Base-by-base conservation (phyloP, 129 eudicot genomes). In the Centrapalus pauciflorus region DNA sequence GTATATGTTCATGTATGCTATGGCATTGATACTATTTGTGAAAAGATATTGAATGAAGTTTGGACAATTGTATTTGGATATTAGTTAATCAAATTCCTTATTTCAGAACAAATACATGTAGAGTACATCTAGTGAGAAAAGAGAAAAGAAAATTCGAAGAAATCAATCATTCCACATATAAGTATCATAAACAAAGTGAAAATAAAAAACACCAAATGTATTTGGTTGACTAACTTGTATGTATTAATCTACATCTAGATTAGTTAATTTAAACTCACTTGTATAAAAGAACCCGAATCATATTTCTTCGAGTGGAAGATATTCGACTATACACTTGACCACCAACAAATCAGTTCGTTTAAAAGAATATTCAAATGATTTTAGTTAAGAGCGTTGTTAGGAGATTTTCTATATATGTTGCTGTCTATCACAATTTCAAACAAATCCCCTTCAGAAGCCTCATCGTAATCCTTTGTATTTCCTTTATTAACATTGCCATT, bases 381-480 rank as follows among this genome's bases (percentile, higher is more conserved):
- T 64, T 20, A 2, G 27, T 13, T 66, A 81, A 7, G 52, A 61
- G 2, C 63, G 61, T 4, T 63, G 2, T 41, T 69, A 27, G 93
- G 96, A 3, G 96, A 85, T 69, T 81, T 78, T 61, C 77, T 80
- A 34, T 50, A 55, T 57, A 66, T 81, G 56, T 84, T 48, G 23
- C 75, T 73, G 29, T 93, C 98, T 77, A 93, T 49, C n/a, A 80
- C 89, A 34, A 93, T 89, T 55, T 93, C 99, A 73, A 89, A 93
- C 73, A 89, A 50, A 65, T 93, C 95, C 0, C 77, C 89, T 43
- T 93, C 99, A 9, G 87, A 86, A 24, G 81, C 88, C 20, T 76
- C 89, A 29, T 85, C 95, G 65, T 11, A 79, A 25, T 85, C 96
- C 9, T 76, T 12, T 7, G 60, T 34, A 32, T 71, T 76, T 64